Evolutionary conservation across 805 yeast genomes (phyloP).

Genomic region (baker's yeast (Saccharomyces cerevisiae)): DNA sequence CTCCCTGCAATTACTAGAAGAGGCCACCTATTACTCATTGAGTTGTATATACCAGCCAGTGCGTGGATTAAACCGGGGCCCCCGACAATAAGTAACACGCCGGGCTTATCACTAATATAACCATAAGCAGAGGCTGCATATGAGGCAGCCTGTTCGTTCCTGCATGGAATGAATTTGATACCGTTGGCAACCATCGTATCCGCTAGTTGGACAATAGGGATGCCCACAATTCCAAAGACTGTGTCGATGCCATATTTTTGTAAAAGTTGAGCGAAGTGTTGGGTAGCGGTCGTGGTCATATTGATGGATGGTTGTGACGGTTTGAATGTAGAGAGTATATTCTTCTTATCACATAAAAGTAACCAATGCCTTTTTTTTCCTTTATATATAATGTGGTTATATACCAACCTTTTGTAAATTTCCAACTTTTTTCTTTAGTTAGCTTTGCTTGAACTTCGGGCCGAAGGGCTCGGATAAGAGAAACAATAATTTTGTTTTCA

Average conservation of each 20-base stretch:
- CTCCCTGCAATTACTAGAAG: constrained; percentile 58
- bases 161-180: constrained; percentile 48
- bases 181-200: constrained; percentile 49
- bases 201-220: constrained; percentile 65
- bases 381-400: not conserved
- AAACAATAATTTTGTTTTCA: not conserved
- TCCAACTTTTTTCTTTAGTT: not conserved
- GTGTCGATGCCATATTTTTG: constrained; percentile 43
- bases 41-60: constrained; percentile 56
- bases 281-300: constrained; percentile 3
- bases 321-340: constrained; percentile 1
- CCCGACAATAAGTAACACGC: constrained; percentile 62
- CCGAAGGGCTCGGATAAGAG: not conserved
- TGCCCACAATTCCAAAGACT: constrained; percentile 67
- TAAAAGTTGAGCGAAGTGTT: constrained; percentile 39
- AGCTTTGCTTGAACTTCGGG: not conserved
- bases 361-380: not conserved
- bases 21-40: constrained; percentile 58
- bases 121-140: constrained; percentile 72
- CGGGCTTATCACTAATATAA: constrained; percentile 55
- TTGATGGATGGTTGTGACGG: constrained; percentile 1
- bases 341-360: not conserved
- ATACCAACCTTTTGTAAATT: not conserved
- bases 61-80: constrained; percentile 71
- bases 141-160: constrained; percentile 69